Evolutionary conservation across 225 moss, liverwort and hornwort genomes (phyloP).

Genomic region (Physcomitrellopsis africana): DNA sequence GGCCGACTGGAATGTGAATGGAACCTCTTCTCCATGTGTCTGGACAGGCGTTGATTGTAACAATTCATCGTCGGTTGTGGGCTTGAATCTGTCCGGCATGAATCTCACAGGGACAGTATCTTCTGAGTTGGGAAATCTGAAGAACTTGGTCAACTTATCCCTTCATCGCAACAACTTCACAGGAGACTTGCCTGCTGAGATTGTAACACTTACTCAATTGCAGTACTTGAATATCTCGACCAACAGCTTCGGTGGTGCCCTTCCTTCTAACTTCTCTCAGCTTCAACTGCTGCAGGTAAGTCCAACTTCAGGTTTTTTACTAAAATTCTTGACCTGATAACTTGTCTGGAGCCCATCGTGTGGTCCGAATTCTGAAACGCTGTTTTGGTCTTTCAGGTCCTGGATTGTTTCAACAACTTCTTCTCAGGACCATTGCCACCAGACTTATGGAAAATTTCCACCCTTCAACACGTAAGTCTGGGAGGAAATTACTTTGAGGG

Average conservation of each 20-base stretch:
- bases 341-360: no score
- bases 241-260: constrained; percentile 56
- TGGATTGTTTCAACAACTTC: constrained; percentile 90
- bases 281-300: constrained; percentile 66
- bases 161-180: constrained; percentile 88
- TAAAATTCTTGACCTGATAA: not conserved
- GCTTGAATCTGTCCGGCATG: constrained; percentile 55
- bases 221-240: constrained; percentile 70
- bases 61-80: constrained; percentile 25
- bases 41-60: constrained; percentile 61
- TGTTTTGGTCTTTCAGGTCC: constrained; percentile 42
- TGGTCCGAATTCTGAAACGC: not conserved
- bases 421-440: constrained; percentile 69
- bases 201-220: constrained; percentile 47
- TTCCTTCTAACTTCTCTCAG: constrained; percentile 71
- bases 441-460: constrained; percentile 60
- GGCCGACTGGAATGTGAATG: constrained; percentile 42
- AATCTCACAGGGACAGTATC: constrained; percentile 57
- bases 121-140: constrained; percentile 41
- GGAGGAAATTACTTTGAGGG: constrained; percentile 81
- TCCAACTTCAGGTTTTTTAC: not conserved
- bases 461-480: constrained; percentile 67
- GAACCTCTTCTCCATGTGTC: constrained; percentile 39
- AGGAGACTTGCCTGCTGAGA: constrained; percentile 56
- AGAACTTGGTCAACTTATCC: constrained; percentile 46